phyloP scores from a whole-genome alignment of 1,284 basidiomycete species.

The Anthracocystis walkeri region DNA sequence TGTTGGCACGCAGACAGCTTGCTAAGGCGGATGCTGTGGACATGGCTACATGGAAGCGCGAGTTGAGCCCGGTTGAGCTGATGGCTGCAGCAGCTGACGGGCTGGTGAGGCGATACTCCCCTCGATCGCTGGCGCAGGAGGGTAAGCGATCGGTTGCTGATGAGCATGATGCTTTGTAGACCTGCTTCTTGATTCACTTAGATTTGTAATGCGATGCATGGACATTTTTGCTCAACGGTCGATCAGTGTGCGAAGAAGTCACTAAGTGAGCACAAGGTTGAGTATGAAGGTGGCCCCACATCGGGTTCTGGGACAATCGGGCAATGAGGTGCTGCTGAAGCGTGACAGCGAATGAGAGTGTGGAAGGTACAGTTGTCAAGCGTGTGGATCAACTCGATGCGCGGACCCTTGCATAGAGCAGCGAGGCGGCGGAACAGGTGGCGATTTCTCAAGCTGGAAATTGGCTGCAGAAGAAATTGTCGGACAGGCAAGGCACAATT shows the following conservation, averaged over 20 bases:
- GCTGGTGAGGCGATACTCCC: conserved; percentile 23
- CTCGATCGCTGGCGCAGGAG: not conserved
- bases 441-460: not conserved
- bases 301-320: too few species aligned
- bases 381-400: conserved; percentile 8
- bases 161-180: conserved; percentile 37
- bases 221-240: conserved; percentile 17
- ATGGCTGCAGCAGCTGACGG: conserved; percentile 36
- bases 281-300: too few species aligned
- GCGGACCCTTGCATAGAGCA: conserved; percentile 29
- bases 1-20: conserved; percentile 17
- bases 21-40: conserved; percentile 24
- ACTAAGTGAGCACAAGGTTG: not conserved
- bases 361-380: not conserved
- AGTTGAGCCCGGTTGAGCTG: conserved; percentile 26
- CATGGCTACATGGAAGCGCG: conserved; percentile 19
- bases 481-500: not conserved
- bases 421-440: not conserved
- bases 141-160: conserved; percentile 12
- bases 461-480: conserved; percentile 6
- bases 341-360: not conserved
- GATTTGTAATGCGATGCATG: conserved; percentile 31
- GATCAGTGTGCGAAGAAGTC: not conserved
- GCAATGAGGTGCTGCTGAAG: too few species aligned
- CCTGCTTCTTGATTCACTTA: not conserved